Evolutionary conservation across 495 filamentous ascomycete species (phyloP).

Genomic region (Xylaria castorea): DNA sequence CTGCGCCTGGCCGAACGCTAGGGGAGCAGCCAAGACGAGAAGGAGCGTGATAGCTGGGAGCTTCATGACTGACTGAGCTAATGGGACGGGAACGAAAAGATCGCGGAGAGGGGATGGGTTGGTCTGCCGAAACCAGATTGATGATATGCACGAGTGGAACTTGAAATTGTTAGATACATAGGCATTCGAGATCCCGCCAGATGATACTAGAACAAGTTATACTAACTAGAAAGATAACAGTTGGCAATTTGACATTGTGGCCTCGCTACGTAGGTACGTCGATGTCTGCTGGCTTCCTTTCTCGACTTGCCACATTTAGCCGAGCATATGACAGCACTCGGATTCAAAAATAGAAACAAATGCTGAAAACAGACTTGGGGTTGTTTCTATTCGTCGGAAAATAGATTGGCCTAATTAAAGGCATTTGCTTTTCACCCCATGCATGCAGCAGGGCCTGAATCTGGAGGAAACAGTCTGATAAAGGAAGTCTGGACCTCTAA

Average conservation of each 20-base stretch:
- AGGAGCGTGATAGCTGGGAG: conserved; percentile 33
- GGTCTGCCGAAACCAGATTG: background rate
- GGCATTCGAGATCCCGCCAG: background rate
- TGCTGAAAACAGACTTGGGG: background rate
- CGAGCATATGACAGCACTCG: conserved; percentile 1
- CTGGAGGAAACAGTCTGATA: background rate
- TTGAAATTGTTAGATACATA: conserved; percentile 1
- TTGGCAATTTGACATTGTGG: conserved; percentile 23
- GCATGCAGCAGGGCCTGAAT: background rate
- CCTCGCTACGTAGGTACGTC: background rate
- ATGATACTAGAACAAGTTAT: conserved; percentile 39
- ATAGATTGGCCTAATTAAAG: conserved; percentile 21
- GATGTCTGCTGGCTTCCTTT: background rate
- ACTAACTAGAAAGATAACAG: conserved; percentile 12
- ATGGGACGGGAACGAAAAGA: conserved; percentile 2
- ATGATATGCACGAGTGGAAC: conserved; percentile 12
- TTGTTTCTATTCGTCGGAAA: conserved; percentile 15
- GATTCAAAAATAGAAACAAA: conserved; percentile 11
- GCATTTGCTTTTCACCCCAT: background rate
- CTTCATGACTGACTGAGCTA: conserved; percentile 35
- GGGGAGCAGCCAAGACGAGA: conserved; percentile 33
- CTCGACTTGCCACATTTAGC: conserved; percentile 28
- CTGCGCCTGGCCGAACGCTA: conserved; percentile 38
- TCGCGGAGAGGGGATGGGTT: background rate
- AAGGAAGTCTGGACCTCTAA: background rate